Base-by-base conservation (phyloP, 495 filamentous ascomycete genomes). In the Umbilicaria muhlenbergii region DNA sequence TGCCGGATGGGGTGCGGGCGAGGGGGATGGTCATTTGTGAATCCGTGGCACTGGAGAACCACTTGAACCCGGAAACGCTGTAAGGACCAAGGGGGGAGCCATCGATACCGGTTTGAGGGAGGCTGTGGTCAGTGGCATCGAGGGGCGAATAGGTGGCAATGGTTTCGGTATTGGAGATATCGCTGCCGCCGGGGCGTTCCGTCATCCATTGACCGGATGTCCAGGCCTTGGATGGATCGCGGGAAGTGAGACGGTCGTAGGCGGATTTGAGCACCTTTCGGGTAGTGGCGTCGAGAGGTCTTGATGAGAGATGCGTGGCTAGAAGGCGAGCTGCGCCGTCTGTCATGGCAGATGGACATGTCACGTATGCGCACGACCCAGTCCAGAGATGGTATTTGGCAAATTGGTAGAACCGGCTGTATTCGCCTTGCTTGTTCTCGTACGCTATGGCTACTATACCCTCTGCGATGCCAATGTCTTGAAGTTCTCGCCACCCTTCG, bases 121-220 rank as follows among this genome's bases (percentile, higher is more conserved):
- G 10, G 19, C 2, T 21, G 19, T 21, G 2, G 36, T 42, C 12
- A 42, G 36, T 0, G 34, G 14, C 15, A 34, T 54, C 21, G 32
- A 44, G 39, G 44, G 50, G 46, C 1, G 42, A 47, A 45, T 49
- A 56, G 45, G 58, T 71, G 31, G 68, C 83, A 47, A 68, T 59
- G 2, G 81, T 88, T 56, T 88, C 82, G 0, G 78, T 83, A 37
- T 66, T 71, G 6, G 74, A 74, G 3, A 86, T 78, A 48, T 89
- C 83, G 47, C 75, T 81, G 2, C 82, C 82, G 7, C 81, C 82
- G 0, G 69, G 60, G n/a, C 82, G 70, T 51, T 87, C 82, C 0
- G 83, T 87, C 83, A 88, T 88, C 83, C 83, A 89, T 54, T 88
- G 83, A 0, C 83, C 82, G 28, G 71, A 77, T 4, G 81, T 86